Percentiles rank a stretch among this genome's conserved stretches.
phyloP scores from a whole-genome alignment of 176 grass and related monocot genomes.

The Elymus sibiricus region DNA sequence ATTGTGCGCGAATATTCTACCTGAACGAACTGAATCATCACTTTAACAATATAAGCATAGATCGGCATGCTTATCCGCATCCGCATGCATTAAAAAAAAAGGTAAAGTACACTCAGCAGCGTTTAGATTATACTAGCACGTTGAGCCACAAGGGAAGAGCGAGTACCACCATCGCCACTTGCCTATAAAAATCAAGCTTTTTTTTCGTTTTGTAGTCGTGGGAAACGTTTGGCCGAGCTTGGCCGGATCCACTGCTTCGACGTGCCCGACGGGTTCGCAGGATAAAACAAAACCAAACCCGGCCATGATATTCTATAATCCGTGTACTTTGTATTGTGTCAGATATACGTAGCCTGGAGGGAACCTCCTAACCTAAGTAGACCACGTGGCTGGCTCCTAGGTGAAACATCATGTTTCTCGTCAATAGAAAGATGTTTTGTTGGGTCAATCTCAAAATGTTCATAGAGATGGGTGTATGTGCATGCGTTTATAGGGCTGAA shows the following conservation, averaged over 20 bases:
- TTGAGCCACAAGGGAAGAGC: neutral
- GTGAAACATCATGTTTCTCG: no score
- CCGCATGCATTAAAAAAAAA: neutral
- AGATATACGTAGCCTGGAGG: neutral
- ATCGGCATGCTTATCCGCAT: slow-evolving; percentile 4
- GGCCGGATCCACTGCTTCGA: neutral
- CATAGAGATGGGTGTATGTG: no score
- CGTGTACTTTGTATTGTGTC: neutral
- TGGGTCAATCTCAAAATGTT: no score
- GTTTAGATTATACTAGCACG: neutral
- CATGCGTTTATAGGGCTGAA: no score
- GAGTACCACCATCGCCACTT: neutral
- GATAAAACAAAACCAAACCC: neutral
- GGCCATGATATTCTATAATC: neutral
- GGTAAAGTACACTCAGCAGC: neutral
- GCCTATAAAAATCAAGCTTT: neutral
- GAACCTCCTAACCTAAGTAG: neutral
- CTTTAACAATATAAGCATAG: neutral
- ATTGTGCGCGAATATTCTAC: neutral
- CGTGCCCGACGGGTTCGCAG: neutral
- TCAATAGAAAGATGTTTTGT: no score
- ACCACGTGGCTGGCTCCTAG: no score
- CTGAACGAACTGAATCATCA: neutral
- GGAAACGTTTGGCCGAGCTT: slow-evolving; percentile 1
- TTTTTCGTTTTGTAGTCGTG: neutral